Evolutionary conservation across 1,284 basidiomycete species (phyloP), one percentile per base, ranked within the genome.

Genomic region (Vanrija pseudolonga): DNA sequence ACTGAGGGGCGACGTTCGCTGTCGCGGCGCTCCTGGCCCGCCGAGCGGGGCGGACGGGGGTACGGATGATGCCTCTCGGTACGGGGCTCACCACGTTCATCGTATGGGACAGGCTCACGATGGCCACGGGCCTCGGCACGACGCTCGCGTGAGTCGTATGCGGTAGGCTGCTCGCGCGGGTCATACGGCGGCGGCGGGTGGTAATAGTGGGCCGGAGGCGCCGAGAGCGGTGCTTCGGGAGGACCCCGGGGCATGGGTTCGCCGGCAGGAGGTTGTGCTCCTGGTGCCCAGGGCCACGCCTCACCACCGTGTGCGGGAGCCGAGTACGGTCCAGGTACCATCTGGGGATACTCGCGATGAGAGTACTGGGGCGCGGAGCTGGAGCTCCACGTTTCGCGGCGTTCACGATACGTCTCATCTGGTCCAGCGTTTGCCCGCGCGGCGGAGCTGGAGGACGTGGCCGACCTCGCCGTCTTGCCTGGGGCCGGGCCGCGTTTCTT

Each of bases 401-500:
- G 32, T 12, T 32, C 32, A 12, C 32, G 26, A 26, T 32, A 32
- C 32, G 32, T 15, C 32, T 32, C 32, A 32, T 26, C 11, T 26
- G 32, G 12, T 2, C 32, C 32, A 3, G 9, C 32, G 9, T 11
- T 26, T 26, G 12, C 9, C 5, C 32, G 12, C 14, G 32, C 32
- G 12, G 32, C 4, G 12, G 32, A 15, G 32, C 14, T 12, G 24
- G 24, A 9, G 24, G 24, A 9, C 24, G 24, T 26, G 24, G 24
- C 24, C 24, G 9, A 26, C 32, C 32, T 32, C 11, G 32, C 14
- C 32, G 32, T 14, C 32, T 32, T 32, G 3, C 70, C 68, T 3
- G 68, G 68, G 55, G 66, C 67, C 2, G 73, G 73, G 7, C 73
- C 73, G 17, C 73, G 61, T 53, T 75, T 75, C 61, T 72, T 69